Base-by-base conservation (phyloP, 306 rosid species). In the Pterocarpus macrocarpus region DNA sequence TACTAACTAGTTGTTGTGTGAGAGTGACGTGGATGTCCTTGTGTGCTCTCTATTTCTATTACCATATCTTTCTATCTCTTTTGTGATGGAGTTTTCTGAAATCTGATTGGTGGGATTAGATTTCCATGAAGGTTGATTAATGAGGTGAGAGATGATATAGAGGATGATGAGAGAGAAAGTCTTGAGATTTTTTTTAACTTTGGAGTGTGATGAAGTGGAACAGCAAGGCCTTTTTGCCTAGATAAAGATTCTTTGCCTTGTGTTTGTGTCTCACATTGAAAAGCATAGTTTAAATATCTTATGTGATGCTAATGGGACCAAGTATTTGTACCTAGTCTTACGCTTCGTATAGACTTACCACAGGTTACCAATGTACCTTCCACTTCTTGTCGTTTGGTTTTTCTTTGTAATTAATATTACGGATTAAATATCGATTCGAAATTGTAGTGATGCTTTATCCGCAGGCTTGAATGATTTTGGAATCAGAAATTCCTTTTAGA, bases 91-190 rank as follows among this genome's bases (percentile, higher is more conserved):
- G 92, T 82, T 82, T 88, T 75, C 63, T 85, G 88, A 33, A 80
- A 49, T 88, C 87, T 94, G 85, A 94, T 92, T 92, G 97, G 98
- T 38, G 70, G 84, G 38, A 39, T 28, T 59, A 87, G 98, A 94
- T 94, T 91, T 85, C 92, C 92, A 49, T 38, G 0, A 57, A 69
- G 74, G 81, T 64, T 1, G 44, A 38, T 22, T 22, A 22, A 0
- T 22, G 28, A 22, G 28, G 28, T 22, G 53, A 47, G 8, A 53
- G 58, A 22, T 22, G 28, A 22, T 22, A 22, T 22, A 22, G 28
- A 22, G 28, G 28, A 22, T 22, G 28, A 22, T 22, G 92, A 90
- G 89, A 87, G 83, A 84, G 68, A 32, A 5, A 33, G 22, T 2
- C 3, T n/a, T 17, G 74, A 80, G 59, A 39, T 64, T 56, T 76